phyloP scores from a whole-genome alignment of 2,329 filamentous ascomycete species.

The Chaetomium sp. region DNA sequence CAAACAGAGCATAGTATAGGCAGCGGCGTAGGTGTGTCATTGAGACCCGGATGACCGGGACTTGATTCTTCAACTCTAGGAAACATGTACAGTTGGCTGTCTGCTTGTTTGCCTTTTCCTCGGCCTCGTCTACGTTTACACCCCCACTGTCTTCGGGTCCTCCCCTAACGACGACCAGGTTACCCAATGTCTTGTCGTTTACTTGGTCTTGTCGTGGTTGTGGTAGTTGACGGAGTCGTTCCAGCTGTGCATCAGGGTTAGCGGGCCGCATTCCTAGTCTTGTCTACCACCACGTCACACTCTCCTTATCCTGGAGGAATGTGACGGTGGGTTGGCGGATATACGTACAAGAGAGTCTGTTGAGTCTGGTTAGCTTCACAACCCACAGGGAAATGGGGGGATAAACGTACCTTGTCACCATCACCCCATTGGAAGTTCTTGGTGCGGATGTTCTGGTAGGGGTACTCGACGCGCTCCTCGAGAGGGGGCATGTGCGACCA shows the following conservation, averaged over 20 bases:
- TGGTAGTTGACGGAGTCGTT: constrained; percentile 95
- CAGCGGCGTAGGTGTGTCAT: not conserved
- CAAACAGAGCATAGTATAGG: not conserved
- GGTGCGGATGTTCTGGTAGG: constrained; percentile 95
- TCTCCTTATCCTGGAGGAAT: not conserved
- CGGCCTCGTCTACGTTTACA: constrained; percentile 11
- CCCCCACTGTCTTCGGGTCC: not conserved
- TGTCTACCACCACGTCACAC: not conserved
- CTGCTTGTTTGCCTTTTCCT: constrained; percentile 16
- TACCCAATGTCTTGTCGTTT: constrained; percentile 36
- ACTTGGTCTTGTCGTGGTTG: constrained; percentile 77
- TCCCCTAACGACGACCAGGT: constrained; percentile 1
- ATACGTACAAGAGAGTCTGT: constrained; percentile 30
- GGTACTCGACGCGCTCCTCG: constrained; percentile 89
- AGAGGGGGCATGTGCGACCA: constrained; percentile 80
- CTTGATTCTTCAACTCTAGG: constrained; percentile 35
- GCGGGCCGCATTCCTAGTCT: not conserved
- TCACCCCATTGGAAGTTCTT: constrained; percentile 97
- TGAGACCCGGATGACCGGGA: not conserved
- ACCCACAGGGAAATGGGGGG: not conserved
- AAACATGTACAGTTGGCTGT: constrained; percentile 38
- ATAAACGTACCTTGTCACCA: constrained; percentile 78
- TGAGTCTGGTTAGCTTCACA: not conserved
- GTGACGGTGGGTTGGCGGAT: not conserved
- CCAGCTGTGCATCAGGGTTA: constrained; percentile 64